phyloP scores from a whole-genome alignment of 2,329 filamentous ascomycete genomes.

The Pseudocercospora eumusae region DNA sequence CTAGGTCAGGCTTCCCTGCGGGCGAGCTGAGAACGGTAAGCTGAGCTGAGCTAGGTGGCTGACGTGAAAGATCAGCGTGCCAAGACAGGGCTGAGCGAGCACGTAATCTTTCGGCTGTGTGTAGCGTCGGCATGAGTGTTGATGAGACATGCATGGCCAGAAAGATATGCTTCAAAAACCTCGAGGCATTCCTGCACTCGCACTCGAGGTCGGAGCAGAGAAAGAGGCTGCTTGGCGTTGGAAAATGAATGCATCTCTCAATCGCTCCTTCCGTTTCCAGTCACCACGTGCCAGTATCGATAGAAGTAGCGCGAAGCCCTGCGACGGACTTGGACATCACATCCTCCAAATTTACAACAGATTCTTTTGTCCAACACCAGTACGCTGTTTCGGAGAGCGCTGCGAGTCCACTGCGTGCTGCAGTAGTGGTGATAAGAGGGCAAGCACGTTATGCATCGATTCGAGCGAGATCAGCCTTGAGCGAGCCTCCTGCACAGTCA shows the following conservation, averaged over 20 bases:
- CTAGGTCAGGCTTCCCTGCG: background rate
- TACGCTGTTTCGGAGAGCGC: no score
- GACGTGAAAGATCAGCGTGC: slow-evolving; percentile 1
- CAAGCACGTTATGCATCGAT: background rate
- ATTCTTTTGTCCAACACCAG: no score
- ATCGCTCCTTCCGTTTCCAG: background rate
- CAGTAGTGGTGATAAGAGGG: background rate
- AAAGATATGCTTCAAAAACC: background rate
- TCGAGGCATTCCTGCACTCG: background rate
- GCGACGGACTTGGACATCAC: no score
- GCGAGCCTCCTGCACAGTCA: background rate
- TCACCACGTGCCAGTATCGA: background rate
- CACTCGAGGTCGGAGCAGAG: background rate
- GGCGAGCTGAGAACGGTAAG: background rate
- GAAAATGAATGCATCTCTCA: background rate
- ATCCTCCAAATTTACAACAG: no score
- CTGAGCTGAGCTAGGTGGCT: slow-evolving; percentile 3
- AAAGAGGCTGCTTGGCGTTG: background rate
- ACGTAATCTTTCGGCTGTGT: background rate
- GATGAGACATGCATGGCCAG: background rate
- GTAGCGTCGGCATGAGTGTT: background rate
- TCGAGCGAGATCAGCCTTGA: background rate
- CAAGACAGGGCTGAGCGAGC: background rate
- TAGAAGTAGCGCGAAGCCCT: no score
- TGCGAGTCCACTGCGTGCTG: background rate